Percentiles rank a stretch among this genome's conserved stretches.
Conservation (phyloP, 257 asterid species). For the Solanum virginianum region DNA sequence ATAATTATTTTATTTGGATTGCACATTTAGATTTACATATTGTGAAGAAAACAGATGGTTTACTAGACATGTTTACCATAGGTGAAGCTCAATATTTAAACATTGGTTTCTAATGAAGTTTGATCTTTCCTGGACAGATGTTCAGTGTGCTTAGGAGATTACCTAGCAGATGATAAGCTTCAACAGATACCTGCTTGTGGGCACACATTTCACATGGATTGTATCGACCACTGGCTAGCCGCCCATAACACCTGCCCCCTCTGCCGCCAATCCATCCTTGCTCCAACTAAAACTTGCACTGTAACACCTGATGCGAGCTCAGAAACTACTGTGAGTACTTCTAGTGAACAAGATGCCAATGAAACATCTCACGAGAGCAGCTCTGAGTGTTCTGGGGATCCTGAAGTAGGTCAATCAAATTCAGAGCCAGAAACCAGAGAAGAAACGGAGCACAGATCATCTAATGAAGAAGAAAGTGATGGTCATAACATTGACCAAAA, state of each 20-base stretch:
- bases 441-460: background rate
- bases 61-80: background rate
- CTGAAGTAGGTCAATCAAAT: background rate
- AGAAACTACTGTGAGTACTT: background rate
- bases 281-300: slow-evolving; percentile 17
- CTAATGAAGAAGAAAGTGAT: background rate
- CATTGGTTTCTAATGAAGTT: background rate
- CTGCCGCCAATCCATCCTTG: slow-evolving; percentile 65
- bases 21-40: background rate
- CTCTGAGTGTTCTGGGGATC: background rate
- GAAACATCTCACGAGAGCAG: slow-evolving; percentile 1
- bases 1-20: background rate
- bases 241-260: slow-evolving; percentile 74
- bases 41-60: background rate
- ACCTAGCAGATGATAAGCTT: slow-evolving; percentile 54
- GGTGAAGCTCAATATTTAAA: background rate
- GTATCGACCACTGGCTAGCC: slow-evolving; percentile 78
- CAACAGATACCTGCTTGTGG: slow-evolving; percentile 81
- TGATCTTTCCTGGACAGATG: slow-evolving; percentile 28
- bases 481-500: background rate
- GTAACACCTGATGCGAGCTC: slow-evolving; percentile 1
- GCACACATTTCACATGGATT: slow-evolving; percentile 74
- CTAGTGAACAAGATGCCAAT: background rate
- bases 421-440: background rate
- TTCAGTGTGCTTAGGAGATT: slow-evolving; percentile 78